A percentile compares a stretch with the other conserved stretches of the same genome.
These are phyloP conservation scores for Rhododendron henanense DNA, from an alignment of 148 eudicot genomes.

Conservation along the genomic window DNA sequence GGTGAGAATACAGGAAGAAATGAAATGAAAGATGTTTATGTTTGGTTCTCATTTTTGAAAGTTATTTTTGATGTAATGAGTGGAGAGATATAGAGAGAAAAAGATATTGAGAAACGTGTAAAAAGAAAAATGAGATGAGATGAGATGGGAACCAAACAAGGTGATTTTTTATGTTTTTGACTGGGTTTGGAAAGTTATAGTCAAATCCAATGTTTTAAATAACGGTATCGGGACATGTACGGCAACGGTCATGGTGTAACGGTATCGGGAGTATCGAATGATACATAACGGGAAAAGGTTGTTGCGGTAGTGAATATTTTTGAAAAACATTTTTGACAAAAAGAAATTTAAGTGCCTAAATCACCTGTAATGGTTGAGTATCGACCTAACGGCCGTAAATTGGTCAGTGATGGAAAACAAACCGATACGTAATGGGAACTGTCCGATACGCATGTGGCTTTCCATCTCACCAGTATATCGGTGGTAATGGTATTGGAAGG, in stretches of 20 bases:
- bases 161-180: not conserved
- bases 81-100: too few relatives aligned
- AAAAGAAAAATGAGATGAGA: too few relatives aligned
- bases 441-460: not conserved
- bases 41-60: too few relatives aligned
- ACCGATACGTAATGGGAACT: too few relatives aligned
- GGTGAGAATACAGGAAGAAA: not conserved
- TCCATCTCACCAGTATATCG: not conserved
- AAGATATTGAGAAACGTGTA: too few relatives aligned
- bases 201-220: not conserved
- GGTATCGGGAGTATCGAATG: not conserved
- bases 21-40: not conserved
- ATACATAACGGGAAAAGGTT: not conserved
- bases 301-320: not conserved
- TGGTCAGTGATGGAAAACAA: too few relatives aligned
- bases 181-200: not conserved
- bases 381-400: too few relatives aligned
- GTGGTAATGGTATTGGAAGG: not conserved
- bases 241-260: not conserved
- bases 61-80: too few relatives aligned
- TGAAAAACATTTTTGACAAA: not conserved
- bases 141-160: too few relatives aligned
- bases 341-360: not conserved
- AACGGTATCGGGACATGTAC: not conserved
- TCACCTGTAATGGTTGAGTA: too few relatives aligned